Conservation (phyloP, 345 rosid genomes). For the Lumnitzera racemosa region DNA sequence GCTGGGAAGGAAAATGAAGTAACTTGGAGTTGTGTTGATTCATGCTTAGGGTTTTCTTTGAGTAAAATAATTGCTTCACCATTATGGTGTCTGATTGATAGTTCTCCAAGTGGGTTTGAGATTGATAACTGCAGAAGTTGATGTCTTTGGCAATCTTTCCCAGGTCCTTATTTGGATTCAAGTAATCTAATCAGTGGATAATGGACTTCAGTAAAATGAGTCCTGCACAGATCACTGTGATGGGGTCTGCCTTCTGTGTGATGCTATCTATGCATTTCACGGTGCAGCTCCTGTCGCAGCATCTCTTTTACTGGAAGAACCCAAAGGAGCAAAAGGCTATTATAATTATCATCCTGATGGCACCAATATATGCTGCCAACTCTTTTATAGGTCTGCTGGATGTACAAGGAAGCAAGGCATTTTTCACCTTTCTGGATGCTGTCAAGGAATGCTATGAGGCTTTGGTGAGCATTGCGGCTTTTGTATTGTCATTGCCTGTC, state of each 20-base stretch:
- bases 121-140: too few species aligned
- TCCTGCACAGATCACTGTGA: constrained; percentile 52
- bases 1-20: too few species aligned
- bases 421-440: constrained; percentile 77
- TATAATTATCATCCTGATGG: constrained; percentile 80
- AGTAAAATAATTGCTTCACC: too few species aligned
- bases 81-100: too few species aligned
- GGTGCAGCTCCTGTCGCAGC: constrained; percentile 72
- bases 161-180: constrained; percentile 16
- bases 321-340: constrained; percentile 97
- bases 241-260: constrained; percentile 55
- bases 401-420: constrained; percentile 64
- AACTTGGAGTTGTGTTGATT: too few species aligned
- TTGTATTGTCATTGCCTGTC: background rate
- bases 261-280: constrained; percentile 69
- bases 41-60: too few species aligned
- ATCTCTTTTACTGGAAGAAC: constrained; percentile 85
- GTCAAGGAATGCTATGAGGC: constrained; percentile 95
- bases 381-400: constrained; percentile 79
- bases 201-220: constrained; percentile 52
- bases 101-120: too few species aligned
- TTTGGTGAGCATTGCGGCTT: constrained; percentile 40
- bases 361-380: constrained; percentile 68
- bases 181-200: constrained; percentile 7
- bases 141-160: background rate